Evolutionary conservation across 2,329 filamentous ascomycete genomes (phyloP), one percentile per base, ranked within the genome.

Genomic region (Beauveria pseudobassiana): DNA sequence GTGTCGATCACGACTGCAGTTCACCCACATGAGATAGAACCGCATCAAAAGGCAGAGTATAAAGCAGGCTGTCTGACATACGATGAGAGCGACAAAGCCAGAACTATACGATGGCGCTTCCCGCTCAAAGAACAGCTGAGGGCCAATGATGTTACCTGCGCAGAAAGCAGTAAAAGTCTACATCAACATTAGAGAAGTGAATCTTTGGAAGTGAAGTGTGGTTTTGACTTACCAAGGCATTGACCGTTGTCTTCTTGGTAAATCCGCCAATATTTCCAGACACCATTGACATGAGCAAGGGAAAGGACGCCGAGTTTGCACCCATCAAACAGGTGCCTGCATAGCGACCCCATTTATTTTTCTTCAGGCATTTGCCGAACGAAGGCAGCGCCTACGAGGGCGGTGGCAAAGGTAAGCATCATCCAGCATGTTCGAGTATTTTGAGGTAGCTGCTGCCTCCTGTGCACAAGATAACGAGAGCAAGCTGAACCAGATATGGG

Each of bases 21-120:
- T 87, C 70, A 82, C 75, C 52, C 72, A 69, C 18, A 69, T 74
- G 20, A 86, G 74, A 61, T 83, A 78, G 67, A 77, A 80, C 12
- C 82, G 73, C 63, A 86, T 71, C 48, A 77, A 77, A 12, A 79
- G 66, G 43, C 67, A 66, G 9, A 62, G 71, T 1, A 78, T 43
- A 1, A 83, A 77, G 60, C 83, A 74, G 26, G 80, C 67, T 0
- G 76, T 76, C 67, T 86, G 86, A 70, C 83, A 87, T 6, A 82
- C 80, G 59, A 88, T 77, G 65, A 87, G 83, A 2, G 82, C 83
- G 6, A 80, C 76, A 65, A 87, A 86, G 0, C 84, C 86, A 45
- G 82, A 85, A 52, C 81, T 78, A 69, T 88, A 90, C 1, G 78
- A 74, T 0, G 86, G 86, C 0, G 78, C 77, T 67, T 89, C 83